These are phyloP conservation scores for Tuber indicum DNA, from an alignment of 495 filamentous ascomycete genomes.

Conservation along the genomic window DNA sequence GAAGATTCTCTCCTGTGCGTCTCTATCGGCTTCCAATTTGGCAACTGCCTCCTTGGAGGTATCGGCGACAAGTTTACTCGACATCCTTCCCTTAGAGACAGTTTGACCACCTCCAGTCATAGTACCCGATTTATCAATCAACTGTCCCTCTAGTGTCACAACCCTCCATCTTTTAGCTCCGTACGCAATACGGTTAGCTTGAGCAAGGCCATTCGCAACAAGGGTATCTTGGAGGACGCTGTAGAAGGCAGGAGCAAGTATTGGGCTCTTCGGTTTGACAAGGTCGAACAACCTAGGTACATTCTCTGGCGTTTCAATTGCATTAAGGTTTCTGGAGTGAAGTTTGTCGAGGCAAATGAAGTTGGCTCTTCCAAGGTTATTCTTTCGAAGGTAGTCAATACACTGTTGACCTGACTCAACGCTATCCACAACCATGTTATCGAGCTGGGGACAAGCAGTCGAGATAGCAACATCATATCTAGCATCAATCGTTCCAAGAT, in stretches of 20 bases:
- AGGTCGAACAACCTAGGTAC: conserved; percentile 90
- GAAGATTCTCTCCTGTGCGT: conserved; percentile 72
- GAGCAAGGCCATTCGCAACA: conserved; percentile 83
- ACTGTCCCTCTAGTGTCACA: conserved; percentile 86
- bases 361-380: conserved; percentile 92
- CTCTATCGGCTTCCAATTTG: conserved; percentile 79
- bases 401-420: conserved; percentile 94
- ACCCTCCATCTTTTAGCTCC: conserved; percentile 89
- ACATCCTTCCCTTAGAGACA: conserved; percentile 86
- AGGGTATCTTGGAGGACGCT: conserved; percentile 87
- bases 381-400: conserved; percentile 94
- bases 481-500: conserved; percentile 89
- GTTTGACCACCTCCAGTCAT: conserved; percentile 95
- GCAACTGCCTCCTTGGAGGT: conserved; percentile 77
- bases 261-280: conserved; percentile 78
- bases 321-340: conserved; percentile 62
- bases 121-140: conserved; percentile 95
- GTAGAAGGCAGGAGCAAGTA: conserved; percentile 87
- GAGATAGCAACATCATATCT: conserved; percentile 96
- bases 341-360: conserved; percentile 92
- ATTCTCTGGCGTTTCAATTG: conserved; percentile 81
- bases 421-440: conserved; percentile 93
- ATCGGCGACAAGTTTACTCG: conserved; percentile 81
- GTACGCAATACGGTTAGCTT: conserved; percentile 94
- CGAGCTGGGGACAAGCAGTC: conserved; percentile 81